Conservation (phyloP, 2,329 filamentous ascomycete genomes). For the Massarina eburnea region DNA sequence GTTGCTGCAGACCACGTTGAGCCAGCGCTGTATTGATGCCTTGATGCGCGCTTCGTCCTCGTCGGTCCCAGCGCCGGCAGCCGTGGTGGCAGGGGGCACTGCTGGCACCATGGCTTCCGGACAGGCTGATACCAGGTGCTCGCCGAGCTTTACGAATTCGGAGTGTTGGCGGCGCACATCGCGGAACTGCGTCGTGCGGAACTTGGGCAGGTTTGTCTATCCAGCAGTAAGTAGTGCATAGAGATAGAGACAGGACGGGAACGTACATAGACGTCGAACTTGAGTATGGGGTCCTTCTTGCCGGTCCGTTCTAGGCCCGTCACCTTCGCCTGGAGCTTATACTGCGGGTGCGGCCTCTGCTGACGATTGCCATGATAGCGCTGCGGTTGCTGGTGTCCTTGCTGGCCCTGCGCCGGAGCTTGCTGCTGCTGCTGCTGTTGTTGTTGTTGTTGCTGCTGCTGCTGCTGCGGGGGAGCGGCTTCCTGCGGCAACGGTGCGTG, state of each 20-base stretch:
- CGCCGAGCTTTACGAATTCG: slow-evolving; percentile 93
- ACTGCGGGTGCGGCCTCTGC: slow-evolving; percentile 63
- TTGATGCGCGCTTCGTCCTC: slow-evolving; percentile 93
- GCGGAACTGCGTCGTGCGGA: slow-evolving; percentile 96
- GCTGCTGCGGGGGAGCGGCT: slow-evolving; percentile 27
- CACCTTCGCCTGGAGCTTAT: slow-evolving; percentile 91
- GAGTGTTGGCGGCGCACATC: slow-evolving; percentile 94
- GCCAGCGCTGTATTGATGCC: slow-evolving; percentile 86
- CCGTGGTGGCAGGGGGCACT: slow-evolving; percentile 90
- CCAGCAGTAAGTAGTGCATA: slow-evolving; percentile 10
- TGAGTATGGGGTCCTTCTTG: slow-evolving; percentile 91
- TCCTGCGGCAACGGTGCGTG: slow-evolving; percentile 42
- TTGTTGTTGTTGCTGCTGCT: slow-evolving; percentile 34
- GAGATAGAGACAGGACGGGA: neutral
- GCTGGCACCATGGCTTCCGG: slow-evolving; percentile 93
- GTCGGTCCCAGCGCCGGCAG: slow-evolving; percentile 91
- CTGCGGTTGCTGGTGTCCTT: slow-evolving; percentile 45
- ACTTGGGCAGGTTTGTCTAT: slow-evolving; percentile 97
- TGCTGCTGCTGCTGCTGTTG: slow-evolving; percentile 28
- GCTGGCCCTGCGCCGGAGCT: slow-evolving; percentile 40
- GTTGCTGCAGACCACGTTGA: slow-evolving; percentile 90
- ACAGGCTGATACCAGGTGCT: slow-evolving; percentile 96
- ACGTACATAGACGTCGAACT: slow-evolving; percentile 94
- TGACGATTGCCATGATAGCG: slow-evolving; percentile 48
- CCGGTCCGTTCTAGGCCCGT: slow-evolving; percentile 89